Evolutionary conservation across 2,329 filamentous ascomycete species (phyloP), one percentile per base, ranked within the genome.

Genomic region (Curvularia sp.): DNA sequence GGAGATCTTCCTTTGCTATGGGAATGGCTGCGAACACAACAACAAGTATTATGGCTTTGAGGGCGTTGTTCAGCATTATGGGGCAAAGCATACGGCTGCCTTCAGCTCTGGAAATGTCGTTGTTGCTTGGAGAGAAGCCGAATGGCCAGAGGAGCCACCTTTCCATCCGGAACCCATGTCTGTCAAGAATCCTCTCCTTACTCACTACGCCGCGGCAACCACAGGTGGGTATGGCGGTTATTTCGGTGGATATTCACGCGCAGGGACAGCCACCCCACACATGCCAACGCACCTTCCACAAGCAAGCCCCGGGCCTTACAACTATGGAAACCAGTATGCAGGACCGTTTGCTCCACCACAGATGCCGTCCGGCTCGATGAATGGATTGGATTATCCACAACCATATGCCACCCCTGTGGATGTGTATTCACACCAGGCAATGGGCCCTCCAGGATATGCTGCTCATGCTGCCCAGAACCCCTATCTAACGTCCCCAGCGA

Each of bases 41-140:
- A 78, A 80, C 47, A 92, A 90, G 73, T 85, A 84, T 55, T 94
- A 91, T 67, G 88, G 88, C 0, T 90, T 95, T 63, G 90, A 94
- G 76, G 88, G 88, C 8, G 86, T 94, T 28, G 85, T 94, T 46
- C 91, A 95, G 72, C 92, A 96, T 75, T 94, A 88, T 71, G 90
- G 90, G 57, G 90, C 90, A 41, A 95, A 94, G 74, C 92, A 95
- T 72, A 93, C 90, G 43, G 86, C 76, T 56, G 77, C 81, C 13
- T 86, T 94, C 57, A 92, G 89, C 73, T 76, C 84, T 55, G 91
- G 90, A 49, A 92, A 86, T 67, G 80, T 90, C 47, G 86, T 93
- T 43, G 89, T 94, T 15, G 83, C 89, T 69, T 96, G 91, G 92
- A 87, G 79, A 72, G 79, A 88, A 73, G 86, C 90, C 3, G 89